Conservation (phyloP, 805 yeast genomes). For the Maudiozyma bulderi region DNA sequence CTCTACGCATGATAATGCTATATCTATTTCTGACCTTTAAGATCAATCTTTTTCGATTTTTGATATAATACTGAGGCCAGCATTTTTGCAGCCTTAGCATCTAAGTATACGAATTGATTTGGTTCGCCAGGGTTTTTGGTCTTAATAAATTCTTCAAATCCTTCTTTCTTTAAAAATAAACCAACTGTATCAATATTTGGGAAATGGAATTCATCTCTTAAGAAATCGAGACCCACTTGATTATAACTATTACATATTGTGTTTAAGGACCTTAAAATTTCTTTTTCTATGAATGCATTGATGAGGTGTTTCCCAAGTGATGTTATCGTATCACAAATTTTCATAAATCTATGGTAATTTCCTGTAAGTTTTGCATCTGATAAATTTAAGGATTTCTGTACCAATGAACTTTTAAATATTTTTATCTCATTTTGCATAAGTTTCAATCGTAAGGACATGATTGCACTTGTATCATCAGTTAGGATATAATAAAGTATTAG, state of each 20-base stretch:
- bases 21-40: conserved; percentile 64
- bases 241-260: conserved; percentile 50
- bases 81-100: conserved; percentile 28
- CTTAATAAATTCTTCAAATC: conserved; percentile 30
- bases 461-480: conserved; percentile 46
- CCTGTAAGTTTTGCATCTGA: conserved; percentile 28
- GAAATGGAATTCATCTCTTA: conserved; percentile 35
- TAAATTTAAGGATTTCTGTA: conserved; percentile 24
- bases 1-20: not conserved
- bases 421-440: conserved; percentile 10
- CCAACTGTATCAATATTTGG: conserved; percentile 30
- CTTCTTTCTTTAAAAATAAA: conserved; percentile 35
- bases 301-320: conserved; percentile 38
- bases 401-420: conserved; percentile 13
- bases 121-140: conserved; percentile 19
- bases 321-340: conserved; percentile 31
- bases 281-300: conserved; percentile 46
- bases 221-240: conserved; percentile 33
- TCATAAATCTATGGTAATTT: conserved; percentile 48
- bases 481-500: conserved; percentile 64
- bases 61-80: conserved; percentile 31
- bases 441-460: conserved; percentile 19
- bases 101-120: conserved; percentile 28
- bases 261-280: conserved; percentile 47
- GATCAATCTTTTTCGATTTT: conserved; percentile 56